phyloP scores from a whole-genome alignment of 148 eudicot species.

The Fagopyrum tataricum region DNA sequence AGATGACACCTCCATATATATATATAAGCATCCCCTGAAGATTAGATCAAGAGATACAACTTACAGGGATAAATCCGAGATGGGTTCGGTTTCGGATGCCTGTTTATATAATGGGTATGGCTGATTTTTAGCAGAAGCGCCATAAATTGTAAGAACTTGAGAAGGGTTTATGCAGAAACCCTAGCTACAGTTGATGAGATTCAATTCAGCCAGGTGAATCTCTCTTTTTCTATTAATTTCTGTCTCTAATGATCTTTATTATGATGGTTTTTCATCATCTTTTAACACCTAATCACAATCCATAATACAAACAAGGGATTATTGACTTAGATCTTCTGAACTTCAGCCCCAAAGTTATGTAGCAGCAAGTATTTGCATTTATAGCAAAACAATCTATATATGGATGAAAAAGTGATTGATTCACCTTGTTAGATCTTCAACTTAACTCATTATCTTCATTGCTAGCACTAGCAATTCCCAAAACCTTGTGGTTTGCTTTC shows the following conservation, averaged over 20 bases:
- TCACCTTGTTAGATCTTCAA: background rate
- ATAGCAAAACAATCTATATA: background rate
- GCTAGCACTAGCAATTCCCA: background rate
- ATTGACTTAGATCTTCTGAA: background rate
- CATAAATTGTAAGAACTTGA: background rate
- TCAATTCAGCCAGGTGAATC: background rate
- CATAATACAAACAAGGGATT: background rate
- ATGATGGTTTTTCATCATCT: no score
- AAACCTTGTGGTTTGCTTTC: constrained; percentile 14
- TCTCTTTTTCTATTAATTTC: background rate
- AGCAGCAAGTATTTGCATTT: no score
- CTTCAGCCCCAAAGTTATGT: background rate
- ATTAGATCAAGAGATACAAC: no score
- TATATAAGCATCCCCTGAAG: no score
- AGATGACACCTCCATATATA: no score
- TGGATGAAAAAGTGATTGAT: no score
- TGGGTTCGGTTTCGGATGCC: background rate
- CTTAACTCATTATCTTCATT: background rate
- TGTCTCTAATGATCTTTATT: background rate
- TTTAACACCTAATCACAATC: background rate
- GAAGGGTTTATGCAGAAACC: background rate
- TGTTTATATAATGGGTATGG: background rate
- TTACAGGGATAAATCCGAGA: background rate
- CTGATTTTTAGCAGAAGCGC: background rate
- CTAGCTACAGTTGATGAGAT: background rate